These are phyloP conservation scores for Leishmania amazonensis DNA, from an alignment of 208 protist species.

Conservation along the genomic window DNA sequence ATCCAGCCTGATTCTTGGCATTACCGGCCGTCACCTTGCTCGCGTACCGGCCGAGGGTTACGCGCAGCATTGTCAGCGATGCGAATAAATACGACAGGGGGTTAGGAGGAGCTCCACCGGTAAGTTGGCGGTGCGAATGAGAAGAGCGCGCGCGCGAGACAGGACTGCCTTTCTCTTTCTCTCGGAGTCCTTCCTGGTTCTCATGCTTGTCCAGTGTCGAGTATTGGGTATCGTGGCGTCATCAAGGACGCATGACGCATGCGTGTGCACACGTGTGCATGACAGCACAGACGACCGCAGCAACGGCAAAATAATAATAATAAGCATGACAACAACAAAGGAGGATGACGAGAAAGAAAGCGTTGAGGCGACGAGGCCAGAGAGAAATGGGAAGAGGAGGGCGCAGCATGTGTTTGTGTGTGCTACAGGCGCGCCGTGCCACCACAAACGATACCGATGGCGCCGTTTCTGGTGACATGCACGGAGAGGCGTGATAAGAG, in stretches of 20 bases:
- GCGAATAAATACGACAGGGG: neutral
- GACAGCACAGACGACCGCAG: neutral
- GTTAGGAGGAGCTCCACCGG: neutral
- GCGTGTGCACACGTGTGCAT: neutral
- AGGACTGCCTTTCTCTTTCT: neutral
- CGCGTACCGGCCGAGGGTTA: slow-evolving; percentile 29
- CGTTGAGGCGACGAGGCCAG: neutral
- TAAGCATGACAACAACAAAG: neutral
- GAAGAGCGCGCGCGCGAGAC: neutral
- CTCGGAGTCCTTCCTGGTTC: neutral
- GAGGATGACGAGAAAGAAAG: neutral
- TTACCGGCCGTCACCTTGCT: slow-evolving; percentile 86
- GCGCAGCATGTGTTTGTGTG: neutral
- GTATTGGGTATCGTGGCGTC: neutral
- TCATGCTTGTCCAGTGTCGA: neutral
- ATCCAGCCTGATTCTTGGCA: slow-evolving; percentile 79
- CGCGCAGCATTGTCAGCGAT: slow-evolving; percentile 51
- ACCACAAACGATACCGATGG: neutral
- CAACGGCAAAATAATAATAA: neutral
- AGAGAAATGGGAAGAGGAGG: neutral
- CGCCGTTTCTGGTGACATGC: neutral
- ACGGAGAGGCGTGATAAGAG: neutral
- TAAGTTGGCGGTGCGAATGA: neutral
- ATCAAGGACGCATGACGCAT: neutral
- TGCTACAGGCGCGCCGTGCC: neutral